Percentiles rank a stretch among this genome's conserved stretches.
These are phyloP conservation scores for Sclerotinia borealis DNA, from an alignment of 2,329 filamentous ascomycete genomes.

Conservation along the genomic window DNA sequence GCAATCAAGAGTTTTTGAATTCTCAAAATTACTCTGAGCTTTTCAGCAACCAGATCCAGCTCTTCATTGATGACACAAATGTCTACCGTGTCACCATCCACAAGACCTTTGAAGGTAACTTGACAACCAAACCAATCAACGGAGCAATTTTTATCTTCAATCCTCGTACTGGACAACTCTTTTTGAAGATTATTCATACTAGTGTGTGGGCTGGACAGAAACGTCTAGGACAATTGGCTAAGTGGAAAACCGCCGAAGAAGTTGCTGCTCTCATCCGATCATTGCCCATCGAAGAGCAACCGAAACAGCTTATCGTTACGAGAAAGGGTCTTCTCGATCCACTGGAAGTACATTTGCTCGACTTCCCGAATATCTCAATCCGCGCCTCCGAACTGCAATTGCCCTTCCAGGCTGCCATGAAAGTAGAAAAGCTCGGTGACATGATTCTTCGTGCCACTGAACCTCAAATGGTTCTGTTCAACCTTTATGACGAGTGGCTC, in stretches of 20 bases:
- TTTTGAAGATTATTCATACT: constrained; percentile 99
- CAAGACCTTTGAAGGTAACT: constrained; percentile 98
- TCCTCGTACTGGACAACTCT: constrained; percentile 92
- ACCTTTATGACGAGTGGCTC: constrained; percentile 96
- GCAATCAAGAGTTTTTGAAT: constrained; percentile 98
- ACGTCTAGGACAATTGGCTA: constrained; percentile 94
- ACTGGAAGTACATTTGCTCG: constrained; percentile 91
- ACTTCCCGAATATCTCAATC: constrained; percentile 99
- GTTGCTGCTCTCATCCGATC: constrained; percentile 95
- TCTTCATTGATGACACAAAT: constrained; percentile 99
- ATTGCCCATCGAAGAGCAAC: constrained; percentile 93
- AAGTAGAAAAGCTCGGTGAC: constrained; percentile 97
- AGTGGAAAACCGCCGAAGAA: constrained; percentile 99
- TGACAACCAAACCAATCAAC: constrained; percentile 99
- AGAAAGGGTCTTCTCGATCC: constrained; percentile 95
- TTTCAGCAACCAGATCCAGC: constrained; percentile 97
- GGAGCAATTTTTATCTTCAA: constrained; percentile 99
- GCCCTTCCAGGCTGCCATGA: constrained; percentile 99
- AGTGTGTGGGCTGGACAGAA: constrained; percentile 99
- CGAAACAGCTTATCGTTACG: constrained; percentile 97
- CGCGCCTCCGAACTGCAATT: constrained; percentile 93
- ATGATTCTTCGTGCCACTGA: constrained; percentile 98
- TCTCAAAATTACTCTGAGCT: constrained; percentile 99
- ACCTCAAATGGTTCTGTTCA: constrained; percentile 99
- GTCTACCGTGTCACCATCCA: constrained; percentile 99